phyloP scores from a whole-genome alignment of 495 filamentous ascomycete genomes.

The Podospora appendiculata region DNA sequence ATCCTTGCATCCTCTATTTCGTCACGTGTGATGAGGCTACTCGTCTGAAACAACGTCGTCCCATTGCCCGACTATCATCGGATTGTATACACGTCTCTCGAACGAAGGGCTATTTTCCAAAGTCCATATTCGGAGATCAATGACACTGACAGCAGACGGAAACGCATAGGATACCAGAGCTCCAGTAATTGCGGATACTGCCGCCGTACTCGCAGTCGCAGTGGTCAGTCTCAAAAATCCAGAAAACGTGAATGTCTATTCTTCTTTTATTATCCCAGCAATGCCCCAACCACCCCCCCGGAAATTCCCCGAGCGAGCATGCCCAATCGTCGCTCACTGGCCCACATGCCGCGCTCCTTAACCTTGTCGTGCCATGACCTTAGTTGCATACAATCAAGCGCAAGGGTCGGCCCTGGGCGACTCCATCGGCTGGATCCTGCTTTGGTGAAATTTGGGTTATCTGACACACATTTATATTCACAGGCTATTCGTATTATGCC shows the following conservation, averaged over 20 bases:
- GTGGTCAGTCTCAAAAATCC: slow-evolving; percentile 31
- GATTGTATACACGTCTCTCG: background rate
- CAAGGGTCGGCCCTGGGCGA: background rate
- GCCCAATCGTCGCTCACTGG: background rate
- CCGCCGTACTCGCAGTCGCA: slow-evolving; percentile 27
- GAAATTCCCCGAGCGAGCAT: slow-evolving; percentile 15
- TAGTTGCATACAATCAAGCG: slow-evolving; percentile 1
- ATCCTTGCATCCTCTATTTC: background rate
- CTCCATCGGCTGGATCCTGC: too few relatives aligned
- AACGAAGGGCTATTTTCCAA: too few relatives aligned
- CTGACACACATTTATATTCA: background rate
- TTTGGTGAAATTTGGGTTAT: too few relatives aligned
- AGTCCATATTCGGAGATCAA: too few relatives aligned
- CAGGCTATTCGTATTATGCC: slow-evolving; percentile 82
- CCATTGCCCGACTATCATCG: background rate
- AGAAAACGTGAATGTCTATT: slow-evolving; percentile 27
- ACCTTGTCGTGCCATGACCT: background rate
- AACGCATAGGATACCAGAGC: slow-evolving; percentile 34
- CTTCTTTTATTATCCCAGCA: background rate
- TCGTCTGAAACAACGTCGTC: background rate
- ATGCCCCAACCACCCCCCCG: slow-evolving; percentile 5
- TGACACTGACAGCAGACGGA: background rate
- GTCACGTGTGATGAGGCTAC: background rate
- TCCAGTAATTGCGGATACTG: slow-evolving; percentile 48
- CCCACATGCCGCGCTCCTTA: background rate